phyloP scores from a whole-genome alignment of 225 moss, liverwort and hornwort genomes.

The Pleurozium schreberi region DNA sequence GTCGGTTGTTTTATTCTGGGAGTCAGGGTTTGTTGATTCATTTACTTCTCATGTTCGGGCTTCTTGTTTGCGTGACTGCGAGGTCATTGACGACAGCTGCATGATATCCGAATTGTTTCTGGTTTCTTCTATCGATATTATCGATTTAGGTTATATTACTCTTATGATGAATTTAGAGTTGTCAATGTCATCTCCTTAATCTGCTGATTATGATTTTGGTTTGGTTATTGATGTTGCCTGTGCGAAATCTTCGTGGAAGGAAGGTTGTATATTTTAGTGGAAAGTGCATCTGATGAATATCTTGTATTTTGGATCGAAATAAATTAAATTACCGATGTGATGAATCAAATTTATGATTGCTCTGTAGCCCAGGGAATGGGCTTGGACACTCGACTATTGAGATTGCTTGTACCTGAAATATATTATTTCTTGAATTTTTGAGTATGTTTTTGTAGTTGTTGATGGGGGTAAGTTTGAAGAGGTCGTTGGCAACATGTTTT shows the following conservation, averaged over 20 bases:
- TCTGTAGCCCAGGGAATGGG: background rate
- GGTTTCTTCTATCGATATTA: background rate
- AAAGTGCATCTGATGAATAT: background rate
- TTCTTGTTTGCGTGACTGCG: background rate
- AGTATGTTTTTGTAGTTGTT: background rate
- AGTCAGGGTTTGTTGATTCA: background rate
- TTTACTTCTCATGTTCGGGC: background rate
- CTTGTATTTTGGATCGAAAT: background rate
- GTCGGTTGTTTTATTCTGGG: background rate
- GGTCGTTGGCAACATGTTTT: background rate
- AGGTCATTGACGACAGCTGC: background rate
- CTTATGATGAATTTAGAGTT: background rate
- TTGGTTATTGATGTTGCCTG: background rate
- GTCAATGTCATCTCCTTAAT: background rate
- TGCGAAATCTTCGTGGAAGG: background rate
- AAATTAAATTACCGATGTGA: background rate
- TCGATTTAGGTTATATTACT: background rate
- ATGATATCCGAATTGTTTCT: background rate
- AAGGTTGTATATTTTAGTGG: background rate
- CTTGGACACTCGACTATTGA: background rate
- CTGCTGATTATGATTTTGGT: background rate
- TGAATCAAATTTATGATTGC: background rate
- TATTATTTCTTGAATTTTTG: background rate
- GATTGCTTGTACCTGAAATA: background rate
- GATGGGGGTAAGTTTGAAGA: background rate